phyloP scores from a whole-genome alignment of 176 grass and related monocot species.

The Pharus latifolius region DNA sequence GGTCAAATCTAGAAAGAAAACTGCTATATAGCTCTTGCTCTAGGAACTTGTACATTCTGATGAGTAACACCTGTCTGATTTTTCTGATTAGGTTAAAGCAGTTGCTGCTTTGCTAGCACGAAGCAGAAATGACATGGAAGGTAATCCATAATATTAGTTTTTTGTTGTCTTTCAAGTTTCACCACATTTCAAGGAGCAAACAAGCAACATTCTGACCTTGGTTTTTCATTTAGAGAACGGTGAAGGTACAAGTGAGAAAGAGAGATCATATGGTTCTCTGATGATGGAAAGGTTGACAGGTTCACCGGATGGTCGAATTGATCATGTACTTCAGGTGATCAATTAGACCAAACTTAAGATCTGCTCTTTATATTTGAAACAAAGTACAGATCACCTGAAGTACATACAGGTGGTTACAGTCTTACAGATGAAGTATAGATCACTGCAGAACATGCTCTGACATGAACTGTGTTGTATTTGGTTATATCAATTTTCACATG shows the following conservation, averaged over 20 bases:
- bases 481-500: too few relatives aligned
- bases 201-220: neutral
- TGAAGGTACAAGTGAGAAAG: conserved; percentile 34
- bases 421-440: too few relatives aligned
- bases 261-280: conserved; percentile 73
- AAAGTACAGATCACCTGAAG: too few relatives aligned
- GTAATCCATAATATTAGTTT: conserved; percentile 19
- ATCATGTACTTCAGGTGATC: conserved; percentile 88
- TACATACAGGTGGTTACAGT: too few relatives aligned
- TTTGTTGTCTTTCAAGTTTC: conserved; percentile 4
- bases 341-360: neutral
- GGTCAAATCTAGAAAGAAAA: neutral
- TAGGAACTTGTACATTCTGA: neutral
- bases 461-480: neutral
- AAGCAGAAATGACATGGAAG: conserved; percentile 57
- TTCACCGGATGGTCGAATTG: conserved; percentile 62
- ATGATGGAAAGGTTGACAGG: conserved; percentile 96
- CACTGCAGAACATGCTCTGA: too few relatives aligned
- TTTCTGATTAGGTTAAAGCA: conserved; percentile 71
- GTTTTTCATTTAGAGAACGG: conserved; percentile 31
- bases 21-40: neutral
- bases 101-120: conserved; percentile 58
- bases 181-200: neutral
- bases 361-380: neutral
- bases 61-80: neutral